Conservation (phyloP, 2,329 filamentous ascomycete species). For the Fusarium proliferatum region DNA sequence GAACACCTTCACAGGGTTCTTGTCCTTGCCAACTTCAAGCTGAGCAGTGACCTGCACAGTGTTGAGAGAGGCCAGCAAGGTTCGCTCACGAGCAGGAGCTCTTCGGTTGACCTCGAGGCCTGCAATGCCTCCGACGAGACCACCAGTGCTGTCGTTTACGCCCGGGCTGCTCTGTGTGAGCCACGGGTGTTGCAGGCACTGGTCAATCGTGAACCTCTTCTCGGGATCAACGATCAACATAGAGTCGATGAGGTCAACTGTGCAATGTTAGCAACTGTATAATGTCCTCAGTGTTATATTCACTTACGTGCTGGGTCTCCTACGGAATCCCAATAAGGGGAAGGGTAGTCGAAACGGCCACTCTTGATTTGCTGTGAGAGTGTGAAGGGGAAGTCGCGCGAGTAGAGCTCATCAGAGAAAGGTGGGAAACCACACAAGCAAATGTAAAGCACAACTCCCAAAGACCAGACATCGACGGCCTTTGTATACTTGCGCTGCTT, state of each 20-base stretch:
- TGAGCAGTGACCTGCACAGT: slow-evolving; percentile 67
- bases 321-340: slow-evolving; percentile 83
- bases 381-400: slow-evolving; percentile 83
- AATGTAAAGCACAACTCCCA: slow-evolving; percentile 98
- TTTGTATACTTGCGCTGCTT: slow-evolving; percentile 90
- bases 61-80: slow-evolving; percentile 84
- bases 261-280: neutral
- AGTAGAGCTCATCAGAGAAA: slow-evolving; percentile 93
- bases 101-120: slow-evolving; percentile 86
- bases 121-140: slow-evolving; percentile 86
- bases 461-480: slow-evolving; percentile 95
- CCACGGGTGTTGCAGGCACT: slow-evolving; percentile 94
- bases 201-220: slow-evolving; percentile 85
- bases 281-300: neutral
- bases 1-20: slow-evolving; percentile 77
- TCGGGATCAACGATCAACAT: slow-evolving; percentile 93
- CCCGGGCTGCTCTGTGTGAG: slow-evolving; percentile 71
- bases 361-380: slow-evolving; percentile 92
- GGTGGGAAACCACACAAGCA: slow-evolving; percentile 97
- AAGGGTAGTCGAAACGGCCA: slow-evolving; percentile 92
- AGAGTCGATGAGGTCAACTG: slow-evolving; percentile 88
- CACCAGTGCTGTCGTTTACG: slow-evolving; percentile 88
- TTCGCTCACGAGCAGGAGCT: slow-evolving; percentile 84
- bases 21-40: slow-evolving; percentile 66
- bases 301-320: slow-evolving; percentile 74